Evolutionary conservation across 1,284 basidiomycete genomes (phyloP).

Genomic region (Marasmius oreades): DNA sequence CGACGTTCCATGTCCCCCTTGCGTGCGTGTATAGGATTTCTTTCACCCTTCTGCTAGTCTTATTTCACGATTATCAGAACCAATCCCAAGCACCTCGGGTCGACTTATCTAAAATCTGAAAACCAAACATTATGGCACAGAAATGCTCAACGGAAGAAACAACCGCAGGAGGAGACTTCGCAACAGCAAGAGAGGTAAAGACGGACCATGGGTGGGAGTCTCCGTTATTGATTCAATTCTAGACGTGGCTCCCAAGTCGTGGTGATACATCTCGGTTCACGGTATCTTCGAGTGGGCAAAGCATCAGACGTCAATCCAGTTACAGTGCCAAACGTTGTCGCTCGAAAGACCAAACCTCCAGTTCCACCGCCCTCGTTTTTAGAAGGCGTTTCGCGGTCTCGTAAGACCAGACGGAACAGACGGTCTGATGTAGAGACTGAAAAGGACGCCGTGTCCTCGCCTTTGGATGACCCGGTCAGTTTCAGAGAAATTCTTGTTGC

Average conservation of each 20-base stretch:
- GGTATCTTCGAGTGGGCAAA: constrained; percentile 82
- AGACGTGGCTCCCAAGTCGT: constrained; percentile 75
- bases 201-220: constrained; percentile 1
- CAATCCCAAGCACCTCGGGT: constrained; percentile 75
- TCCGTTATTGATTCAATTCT: constrained; percentile 14
- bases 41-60: constrained; percentile 16
- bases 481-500: neutral
- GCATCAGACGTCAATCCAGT: constrained; percentile 86
- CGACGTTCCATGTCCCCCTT: constrained; percentile 74
- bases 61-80: constrained; percentile 35
- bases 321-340: constrained; percentile 76
- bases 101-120: constrained; percentile 70
- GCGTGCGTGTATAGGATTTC: constrained; percentile 39
- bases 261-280: constrained; percentile 93
- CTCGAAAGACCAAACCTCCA: constrained; percentile 51
- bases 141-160: constrained; percentile 52
- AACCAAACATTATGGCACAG: constrained; percentile 69
- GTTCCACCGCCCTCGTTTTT: constrained; percentile 40
- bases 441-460: constrained; percentile 37
- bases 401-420: constrained; percentile 23
- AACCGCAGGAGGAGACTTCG: constrained; percentile 36
- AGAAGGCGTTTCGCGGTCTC: constrained; percentile 53
- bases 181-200: constrained; percentile 39
- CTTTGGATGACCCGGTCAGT: constrained; percentile 62
- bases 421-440: constrained; percentile 21